These are phyloP conservation scores for Lyophyllum decastes DNA, from an alignment of 768 basidiomycete species.

Conservation along the genomic window DNA sequence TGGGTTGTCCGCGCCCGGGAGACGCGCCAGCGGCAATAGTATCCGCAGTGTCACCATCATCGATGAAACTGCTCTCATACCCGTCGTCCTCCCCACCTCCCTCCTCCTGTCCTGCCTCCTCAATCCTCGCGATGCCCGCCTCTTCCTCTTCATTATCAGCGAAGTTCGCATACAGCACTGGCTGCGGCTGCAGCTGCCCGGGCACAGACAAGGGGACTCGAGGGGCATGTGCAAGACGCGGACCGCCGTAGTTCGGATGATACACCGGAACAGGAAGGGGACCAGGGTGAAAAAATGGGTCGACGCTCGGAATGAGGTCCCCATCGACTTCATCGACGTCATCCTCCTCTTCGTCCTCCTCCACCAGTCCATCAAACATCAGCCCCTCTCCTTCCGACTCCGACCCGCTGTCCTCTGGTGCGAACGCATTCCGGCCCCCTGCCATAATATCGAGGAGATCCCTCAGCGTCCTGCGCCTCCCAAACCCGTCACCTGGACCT, in stretches of 20 bases:
- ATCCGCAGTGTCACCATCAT: slow-evolving; percentile 37
- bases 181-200: neutral
- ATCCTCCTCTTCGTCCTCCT: neutral
- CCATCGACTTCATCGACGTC: neutral
- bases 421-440: neutral
- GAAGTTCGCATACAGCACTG: neutral
- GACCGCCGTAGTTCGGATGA: neutral
- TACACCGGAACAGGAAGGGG: neutral
- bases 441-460: slow-evolving; percentile 6
- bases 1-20: neutral
- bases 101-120: slow-evolving; percentile 16
- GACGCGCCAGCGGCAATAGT: neutral
- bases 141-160: slow-evolving; percentile 16
- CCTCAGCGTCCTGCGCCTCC: neutral
- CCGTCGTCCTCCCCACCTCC: slow-evolving; percentile 33
- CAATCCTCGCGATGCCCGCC: slow-evolving; percentile 7
- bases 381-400: neutral
- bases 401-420: neutral
- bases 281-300: neutral
- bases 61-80: slow-evolving; percentile 60
- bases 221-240: neutral
- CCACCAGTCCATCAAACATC: slow-evolving; percentile 1
- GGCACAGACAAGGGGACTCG: neutral
- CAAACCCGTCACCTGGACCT: neutral
- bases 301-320: neutral